Evolutionary conservation across 352 stramenopile species (phyloP), one percentile per base, ranked within the genome.

Genomic region (Phytophthora vignae): DNA sequence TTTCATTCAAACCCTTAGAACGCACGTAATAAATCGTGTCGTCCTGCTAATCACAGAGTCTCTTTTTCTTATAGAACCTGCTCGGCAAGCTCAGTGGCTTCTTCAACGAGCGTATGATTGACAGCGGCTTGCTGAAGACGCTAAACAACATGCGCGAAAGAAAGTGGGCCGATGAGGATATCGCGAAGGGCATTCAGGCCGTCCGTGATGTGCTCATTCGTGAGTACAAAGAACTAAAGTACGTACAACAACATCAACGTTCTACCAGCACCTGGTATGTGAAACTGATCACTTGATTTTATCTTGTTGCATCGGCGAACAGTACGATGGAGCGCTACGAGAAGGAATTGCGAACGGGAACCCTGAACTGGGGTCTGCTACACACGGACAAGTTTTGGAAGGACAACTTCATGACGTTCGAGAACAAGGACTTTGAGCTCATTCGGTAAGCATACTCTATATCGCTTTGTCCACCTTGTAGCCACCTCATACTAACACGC

Each of bases 321-420:
- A 98, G 90, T 64, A 98, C 96, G 33, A 99, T 98, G 92, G 97
- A 99, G 75, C 91, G 97, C 10, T 99, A 99, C 75, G 93, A 97
- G 70, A 98, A 98, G 74, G 96, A 99, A 77, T 82, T 99, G 9
- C 91, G 96, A 64, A 98, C 94, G 29, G 97, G 97, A 11, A 85
- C 94, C 49, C 74, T 99, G 6, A 92, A 98, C 79, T 99, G 97
- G 97, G 97, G 97, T 29, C 85, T 98, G 31, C 85, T 98, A 17
- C 98, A 99, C 82, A 99, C 96, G 42, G 97, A 99, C 77, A 98
- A 98, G 61, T 99, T 99, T 77, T 99, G 98, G 96, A 97, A 98
- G 68, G 97, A 99, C 77, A 99, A 99, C 84, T 97, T 97, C 40
- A 97, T 97, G 77, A 94, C 95, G 67, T 97, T 99, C 69, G 97